A percentile compares a stretch with the other conserved stretches of the same genome.
Evolutionary conservation across 2,329 filamentous ascomycete genomes (phyloP).

Genomic region (Exophiala viscosa): DNA sequence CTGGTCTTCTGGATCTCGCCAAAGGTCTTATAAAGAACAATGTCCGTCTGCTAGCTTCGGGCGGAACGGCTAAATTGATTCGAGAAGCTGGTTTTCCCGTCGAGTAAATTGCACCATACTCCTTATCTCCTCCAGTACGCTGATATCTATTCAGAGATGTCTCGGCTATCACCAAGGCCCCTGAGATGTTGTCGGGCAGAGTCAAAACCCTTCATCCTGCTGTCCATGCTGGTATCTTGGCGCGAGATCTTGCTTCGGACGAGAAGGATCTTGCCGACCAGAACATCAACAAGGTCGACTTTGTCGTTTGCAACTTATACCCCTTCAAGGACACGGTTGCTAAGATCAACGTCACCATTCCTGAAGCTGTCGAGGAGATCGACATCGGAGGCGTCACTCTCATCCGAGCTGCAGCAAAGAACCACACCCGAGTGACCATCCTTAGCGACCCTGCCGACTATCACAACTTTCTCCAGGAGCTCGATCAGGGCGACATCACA

Average conservation of each 20-base stretch:
- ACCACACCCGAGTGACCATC: conserved; percentile 92
- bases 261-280: conserved; percentile 95
- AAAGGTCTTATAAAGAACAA: conserved; percentile 85
- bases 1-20: conserved; percentile 84
- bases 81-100: conserved; percentile 93
- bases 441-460: conserved; percentile 93
- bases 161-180: conserved; percentile 92
- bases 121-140: conserved; percentile 1
- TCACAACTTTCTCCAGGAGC: conserved; percentile 85
- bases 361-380: conserved; percentile 97
- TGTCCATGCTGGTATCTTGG: conserved; percentile 79
- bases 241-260: conserved; percentile 88
- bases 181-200: conserved; percentile 89
- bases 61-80: conserved; percentile 93
- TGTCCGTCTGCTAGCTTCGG: conserved; percentile 89
- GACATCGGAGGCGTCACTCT: conserved; percentile 97
- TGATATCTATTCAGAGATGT: conserved; percentile 66
- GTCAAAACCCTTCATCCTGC: conserved; percentile 97
- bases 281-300: conserved; percentile 93
- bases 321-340: conserved; percentile 98
- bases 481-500: conserved; percentile 80
- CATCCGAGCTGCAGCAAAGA: conserved; percentile 94
- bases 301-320: conserved; percentile 96
- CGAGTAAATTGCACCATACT: conserved; percentile 57
- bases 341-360: conserved; percentile 94